Conservation (phyloP, 176 grass and related monocot species). For the Zoysia pacifica region DNA sequence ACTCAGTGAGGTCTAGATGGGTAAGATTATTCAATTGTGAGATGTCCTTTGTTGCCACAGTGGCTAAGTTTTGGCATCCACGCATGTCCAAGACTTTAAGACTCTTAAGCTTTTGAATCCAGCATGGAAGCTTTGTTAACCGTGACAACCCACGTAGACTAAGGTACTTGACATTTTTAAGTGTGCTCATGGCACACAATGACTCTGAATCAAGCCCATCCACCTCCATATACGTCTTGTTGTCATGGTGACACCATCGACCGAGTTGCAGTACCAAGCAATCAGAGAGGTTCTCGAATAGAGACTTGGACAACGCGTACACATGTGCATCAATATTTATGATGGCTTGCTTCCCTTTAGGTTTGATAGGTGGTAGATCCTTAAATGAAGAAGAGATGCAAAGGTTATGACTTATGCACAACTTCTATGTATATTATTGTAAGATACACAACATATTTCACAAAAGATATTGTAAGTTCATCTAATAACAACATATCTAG, state of each 20-base stretch:
- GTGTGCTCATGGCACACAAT: neutral
- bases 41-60: neutral
- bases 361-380: neutral
- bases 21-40: neutral
- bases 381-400: neutral
- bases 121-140: constrained; percentile 21
- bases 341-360: neutral
- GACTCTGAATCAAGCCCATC: neutral
- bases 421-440: neutral
- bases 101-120: neutral
- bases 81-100: constrained; percentile 41
- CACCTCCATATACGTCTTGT: constrained; percentile 46
- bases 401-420: neutral
- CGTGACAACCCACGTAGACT: constrained; percentile 42
- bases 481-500: neutral
- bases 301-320: constrained; percentile 5
- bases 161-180: constrained; percentile 42
- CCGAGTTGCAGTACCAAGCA: constrained; percentile 31
- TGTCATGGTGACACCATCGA: constrained; percentile 17
- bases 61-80: constrained; percentile 47
- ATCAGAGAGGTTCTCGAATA: neutral
- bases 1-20: constrained; percentile 52
- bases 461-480: neutral
- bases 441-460: neutral
- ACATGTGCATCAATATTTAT: constrained; percentile 43